phyloP scores from a whole-genome alignment of 371 early-diverging fungal species.

The Actinomortierella ambigua region DNA sequence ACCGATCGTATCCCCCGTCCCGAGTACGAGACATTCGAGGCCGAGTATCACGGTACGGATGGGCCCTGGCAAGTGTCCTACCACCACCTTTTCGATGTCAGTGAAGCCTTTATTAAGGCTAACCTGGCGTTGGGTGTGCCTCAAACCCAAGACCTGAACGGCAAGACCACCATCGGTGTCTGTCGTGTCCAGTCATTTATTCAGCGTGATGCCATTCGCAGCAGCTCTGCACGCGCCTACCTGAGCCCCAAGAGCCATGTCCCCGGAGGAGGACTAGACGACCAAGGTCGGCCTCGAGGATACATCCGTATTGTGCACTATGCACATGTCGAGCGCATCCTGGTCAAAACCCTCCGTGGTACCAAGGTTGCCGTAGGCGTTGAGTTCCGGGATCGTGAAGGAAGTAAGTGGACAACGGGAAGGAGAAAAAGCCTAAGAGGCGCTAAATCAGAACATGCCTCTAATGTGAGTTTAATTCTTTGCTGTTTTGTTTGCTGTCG shows the following conservation, averaged over 20 bases:
- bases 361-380: conserved; percentile 16
- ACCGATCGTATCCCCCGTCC: conserved; percentile 3
- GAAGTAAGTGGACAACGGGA: conserved; percentile 12
- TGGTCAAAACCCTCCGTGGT: conserved; percentile 7
- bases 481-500: too few relatives aligned
- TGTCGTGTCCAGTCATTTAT: conserved; percentile 6
- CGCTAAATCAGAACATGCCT: not conserved
- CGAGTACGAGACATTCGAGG: conserved; percentile 14
- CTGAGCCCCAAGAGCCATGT: conserved; percentile 9
- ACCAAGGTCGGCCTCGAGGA: not conserved
- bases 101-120: conserved; percentile 12
- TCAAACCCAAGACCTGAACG: conserved; percentile 3
- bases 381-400: conserved; percentile 16
- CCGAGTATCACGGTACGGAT: conserved; percentile 20
- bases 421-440: not conserved
- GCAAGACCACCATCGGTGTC: conserved; percentile 8
- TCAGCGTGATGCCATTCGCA: conserved; percentile 9
- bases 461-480: too few relatives aligned
- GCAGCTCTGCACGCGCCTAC: conserved; percentile 11
- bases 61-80: conserved; percentile 19
- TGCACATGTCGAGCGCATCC: conserved; percentile 11
- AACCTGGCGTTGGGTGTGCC: conserved; percentile 5
- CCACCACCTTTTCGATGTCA: conserved; percentile 1
- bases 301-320: conserved; percentile 12
- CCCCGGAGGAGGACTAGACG: conserved; percentile 11